These are phyloP conservation scores for Hysterangium stoloniferum DNA, from an alignment of 768 basidiomycete species.

Conservation along the genomic window DNA sequence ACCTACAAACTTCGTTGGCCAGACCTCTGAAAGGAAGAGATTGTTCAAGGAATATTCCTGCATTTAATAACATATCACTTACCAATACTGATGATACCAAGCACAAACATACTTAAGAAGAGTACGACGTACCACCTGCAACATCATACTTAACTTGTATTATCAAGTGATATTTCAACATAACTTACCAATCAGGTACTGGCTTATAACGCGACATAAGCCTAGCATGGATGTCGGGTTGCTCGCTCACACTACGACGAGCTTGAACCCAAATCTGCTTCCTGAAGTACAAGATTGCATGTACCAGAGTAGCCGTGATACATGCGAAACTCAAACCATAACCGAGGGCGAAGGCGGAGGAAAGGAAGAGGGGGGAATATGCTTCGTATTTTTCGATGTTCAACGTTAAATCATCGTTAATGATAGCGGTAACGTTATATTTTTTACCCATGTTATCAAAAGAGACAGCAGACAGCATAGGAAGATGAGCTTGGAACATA, in stretches of 20 bases:
- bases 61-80: no score
- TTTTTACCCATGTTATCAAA: conserved; percentile 52
- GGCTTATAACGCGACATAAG: conserved; percentile 75
- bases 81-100: conserved; percentile 53
- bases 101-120: conserved; percentile 39
- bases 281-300: conserved; percentile 82
- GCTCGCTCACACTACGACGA: conserved; percentile 56
- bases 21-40: conserved; percentile 37
- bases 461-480: conserved; percentile 53
- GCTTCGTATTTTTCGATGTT: conserved; percentile 45
- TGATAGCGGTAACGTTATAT: conserved; percentile 54
- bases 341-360: conserved; percentile 51
- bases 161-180: conserved; percentile 9
- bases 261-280: conserved; percentile 68
- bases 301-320: conserved; percentile 66
- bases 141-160: conserved; percentile 38
- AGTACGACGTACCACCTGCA: conserved; percentile 64
- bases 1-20: conserved; percentile 51
- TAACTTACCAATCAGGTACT: conserved; percentile 44
- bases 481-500: conserved; percentile 20
- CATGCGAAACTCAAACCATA: conserved; percentile 74
- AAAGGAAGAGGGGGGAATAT: conserved; percentile 59
- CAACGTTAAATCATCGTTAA: conserved; percentile 47
- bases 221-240: conserved; percentile 78
- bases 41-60: background rate